Evolutionary conservation across 164 flowering plant genomes (phyloP).

Genomic region (Stephania yunnanensis): DNA sequence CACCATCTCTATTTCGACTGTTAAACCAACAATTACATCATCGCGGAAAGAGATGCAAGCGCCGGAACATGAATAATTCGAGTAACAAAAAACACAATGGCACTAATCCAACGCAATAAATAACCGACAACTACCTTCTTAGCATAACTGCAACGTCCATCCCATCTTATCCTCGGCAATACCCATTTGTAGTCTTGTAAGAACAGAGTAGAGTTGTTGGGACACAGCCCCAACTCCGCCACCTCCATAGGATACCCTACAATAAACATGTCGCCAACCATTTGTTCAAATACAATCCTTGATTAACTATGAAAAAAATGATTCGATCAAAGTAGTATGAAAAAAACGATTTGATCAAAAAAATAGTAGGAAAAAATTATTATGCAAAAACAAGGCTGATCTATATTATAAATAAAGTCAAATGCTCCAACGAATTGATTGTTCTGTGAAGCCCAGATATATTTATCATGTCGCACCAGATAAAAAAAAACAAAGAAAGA

Average conservation of each 20-base stretch:
- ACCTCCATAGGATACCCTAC: conserved; percentile 62
- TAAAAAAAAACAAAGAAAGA: background rate
- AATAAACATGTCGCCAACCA: background rate
- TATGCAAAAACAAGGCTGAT: background rate
- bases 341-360: background rate
- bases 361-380: too few relatives aligned
- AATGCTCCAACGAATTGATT: background rate
- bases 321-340: background rate
- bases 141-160: conserved; percentile 70
- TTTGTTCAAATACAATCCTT: too few relatives aligned
- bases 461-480: background rate
- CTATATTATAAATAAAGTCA: too few relatives aligned
- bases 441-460: background rate
- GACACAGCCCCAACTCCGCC: conserved; percentile 60
- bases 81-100: background rate
- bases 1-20: background rate
- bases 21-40: background rate
- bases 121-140: background rate
- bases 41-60: background rate
- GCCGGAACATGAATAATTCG: background rate
- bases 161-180: conserved; percentile 67
- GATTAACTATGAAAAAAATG: background rate
- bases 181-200: conserved; percentile 87
- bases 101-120: background rate
- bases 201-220: conserved; percentile 60